These are phyloP conservation scores for Entelexis paramagnoliae DNA, from an alignment of 1,139 yeast species.

Conservation along the genomic window DNA sequence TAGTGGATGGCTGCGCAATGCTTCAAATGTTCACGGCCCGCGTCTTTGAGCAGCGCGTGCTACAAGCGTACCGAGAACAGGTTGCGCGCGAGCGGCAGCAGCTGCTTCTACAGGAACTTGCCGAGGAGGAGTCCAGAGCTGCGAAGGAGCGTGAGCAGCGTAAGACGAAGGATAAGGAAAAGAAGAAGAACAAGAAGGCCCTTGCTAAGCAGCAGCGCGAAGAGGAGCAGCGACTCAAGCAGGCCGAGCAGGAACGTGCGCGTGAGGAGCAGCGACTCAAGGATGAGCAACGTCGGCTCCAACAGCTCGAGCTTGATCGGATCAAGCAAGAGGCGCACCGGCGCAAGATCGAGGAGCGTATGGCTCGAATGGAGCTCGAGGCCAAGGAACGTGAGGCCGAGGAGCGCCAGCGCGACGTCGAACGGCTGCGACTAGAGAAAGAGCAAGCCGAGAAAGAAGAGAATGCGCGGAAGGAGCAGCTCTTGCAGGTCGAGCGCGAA, in stretches of 20 bases:
- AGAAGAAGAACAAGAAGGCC: conserved; percentile 67
- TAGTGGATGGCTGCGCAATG: conserved; percentile 67
- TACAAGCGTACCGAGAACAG: conserved; percentile 62
- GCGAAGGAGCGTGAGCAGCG: conserved; percentile 63
- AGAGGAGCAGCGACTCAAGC: conserved; percentile 50
- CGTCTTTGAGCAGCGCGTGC: conserved; percentile 58
- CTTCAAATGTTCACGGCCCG: conserved; percentile 68
- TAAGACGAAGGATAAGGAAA: conserved; percentile 61
- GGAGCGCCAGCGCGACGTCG: conserved; percentile 23
- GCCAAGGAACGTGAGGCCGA: conserved; percentile 25
- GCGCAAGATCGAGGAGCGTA: conserved; percentile 37
- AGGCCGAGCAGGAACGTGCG: conserved; percentile 34
- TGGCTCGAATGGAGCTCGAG: conserved; percentile 37
- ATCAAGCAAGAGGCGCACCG: conserved; percentile 40
- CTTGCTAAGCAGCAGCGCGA: conserved; percentile 62
- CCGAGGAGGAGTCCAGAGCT: conserved; percentile 55
- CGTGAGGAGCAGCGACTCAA: conserved; percentile 42
- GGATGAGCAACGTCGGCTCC: conserved; percentile 47
- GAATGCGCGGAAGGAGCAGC: background rate
- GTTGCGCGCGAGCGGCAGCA: conserved; percentile 65
- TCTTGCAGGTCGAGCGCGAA: conserved; percentile 18
- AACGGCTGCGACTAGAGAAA: conserved; percentile 14
- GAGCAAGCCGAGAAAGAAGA: conserved; percentile 14
- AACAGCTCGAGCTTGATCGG: conserved; percentile 41
- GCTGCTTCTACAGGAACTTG: conserved; percentile 65